These are phyloP conservation scores for Chenopodium quinoa DNA, from an alignment of 148 eudicot species.

Conservation along the genomic window DNA sequence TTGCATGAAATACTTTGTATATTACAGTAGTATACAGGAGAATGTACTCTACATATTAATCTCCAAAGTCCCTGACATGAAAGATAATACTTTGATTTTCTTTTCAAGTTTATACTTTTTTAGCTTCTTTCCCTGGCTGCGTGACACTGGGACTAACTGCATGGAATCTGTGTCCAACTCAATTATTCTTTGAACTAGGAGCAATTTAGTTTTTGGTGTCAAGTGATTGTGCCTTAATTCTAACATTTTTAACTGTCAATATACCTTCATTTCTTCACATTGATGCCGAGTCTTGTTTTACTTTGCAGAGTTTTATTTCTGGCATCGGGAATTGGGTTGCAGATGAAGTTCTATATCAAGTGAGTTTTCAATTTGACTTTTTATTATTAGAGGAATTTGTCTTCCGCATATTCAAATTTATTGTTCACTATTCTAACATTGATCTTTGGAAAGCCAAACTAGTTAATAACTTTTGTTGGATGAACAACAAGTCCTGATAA, in stretches of 20 bases:
- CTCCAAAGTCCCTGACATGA: not conserved
- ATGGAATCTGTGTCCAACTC: not conserved
- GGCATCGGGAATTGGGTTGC: slow-evolving; percentile 99
- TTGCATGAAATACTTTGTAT: not conserved
- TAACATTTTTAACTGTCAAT: not conserved
- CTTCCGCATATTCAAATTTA: not conserved
- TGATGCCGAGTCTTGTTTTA: slow-evolving; percentile 16
- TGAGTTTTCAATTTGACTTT: slow-evolving; percentile 33
- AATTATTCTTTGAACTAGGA: not conserved
- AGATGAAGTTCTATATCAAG: slow-evolving; percentile 98
- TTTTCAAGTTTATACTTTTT: not conserved
- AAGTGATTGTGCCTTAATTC: not conserved
- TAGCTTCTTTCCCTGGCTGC: not conserved
- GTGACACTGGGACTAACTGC: slow-evolving; percentile 11
- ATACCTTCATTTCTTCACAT: slow-evolving; percentile 5
- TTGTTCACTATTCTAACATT: not conserved
- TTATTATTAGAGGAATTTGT: slow-evolving; percentile 2
- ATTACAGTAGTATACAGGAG: not conserved
- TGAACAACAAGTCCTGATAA: not conserved
- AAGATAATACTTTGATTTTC: not conserved
- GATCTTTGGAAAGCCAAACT: not conserved
- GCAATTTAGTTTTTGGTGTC: not conserved
- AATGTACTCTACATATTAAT: not conserved
- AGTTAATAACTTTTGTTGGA: not conserved
- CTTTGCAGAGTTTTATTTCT: slow-evolving; percentile 71